phyloP scores from a whole-genome alignment of 768 basidiomycete genomes.

The Leucocoprinus birnbaumii region DNA sequence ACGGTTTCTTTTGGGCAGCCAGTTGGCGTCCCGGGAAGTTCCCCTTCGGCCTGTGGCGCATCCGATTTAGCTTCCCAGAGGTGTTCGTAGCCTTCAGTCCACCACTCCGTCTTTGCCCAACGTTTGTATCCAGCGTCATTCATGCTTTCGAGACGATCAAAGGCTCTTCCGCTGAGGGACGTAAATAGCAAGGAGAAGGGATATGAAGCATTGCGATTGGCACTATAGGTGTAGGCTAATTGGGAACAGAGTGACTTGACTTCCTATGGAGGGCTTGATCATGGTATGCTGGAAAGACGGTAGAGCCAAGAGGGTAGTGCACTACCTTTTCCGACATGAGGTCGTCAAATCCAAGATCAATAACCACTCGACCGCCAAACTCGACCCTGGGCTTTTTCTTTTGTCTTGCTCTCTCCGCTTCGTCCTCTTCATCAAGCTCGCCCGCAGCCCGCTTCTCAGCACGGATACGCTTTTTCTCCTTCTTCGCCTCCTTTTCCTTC shows the following conservation, averaged over 20 bases:
- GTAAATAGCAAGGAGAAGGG: slow-evolving; percentile 82
- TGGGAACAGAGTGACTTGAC: slow-evolving; percentile 87
- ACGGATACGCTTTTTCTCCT: slow-evolving; percentile 63
- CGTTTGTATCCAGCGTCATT: slow-evolving; percentile 68
- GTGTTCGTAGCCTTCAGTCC: slow-evolving; percentile 67
- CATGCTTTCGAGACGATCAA: slow-evolving; percentile 59
- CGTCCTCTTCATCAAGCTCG: slow-evolving; percentile 51
- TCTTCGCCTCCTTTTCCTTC: slow-evolving; percentile 73
- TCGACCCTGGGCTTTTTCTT: slow-evolving; percentile 38
- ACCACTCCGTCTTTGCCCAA: slow-evolving; percentile 86
- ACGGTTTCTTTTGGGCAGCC: slow-evolving; percentile 44
- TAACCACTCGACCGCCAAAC: slow-evolving; percentile 65
- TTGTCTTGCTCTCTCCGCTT: slow-evolving; percentile 31
- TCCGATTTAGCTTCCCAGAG: slow-evolving; percentile 47
- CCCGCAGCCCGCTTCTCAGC: slow-evolving; percentile 63
- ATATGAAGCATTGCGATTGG: slow-evolving; percentile 68
- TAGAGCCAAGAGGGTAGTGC: slow-evolving; percentile 24
- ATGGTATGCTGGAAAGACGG: slow-evolving; percentile 11
- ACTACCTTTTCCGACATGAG: slow-evolving; percentile 88
- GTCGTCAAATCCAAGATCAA: slow-evolving; percentile 93
- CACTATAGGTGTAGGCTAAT: slow-evolving; percentile 87
- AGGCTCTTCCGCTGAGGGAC: slow-evolving; percentile 72
- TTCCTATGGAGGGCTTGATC: slow-evolving; percentile 54
- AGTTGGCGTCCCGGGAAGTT: slow-evolving; percentile 14
- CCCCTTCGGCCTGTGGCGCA: slow-evolving; percentile 7